These are phyloP conservation scores for Fusarium nematophilum DNA, from an alignment of 2,329 filamentous ascomycete genomes.

Conservation along the genomic window DNA sequence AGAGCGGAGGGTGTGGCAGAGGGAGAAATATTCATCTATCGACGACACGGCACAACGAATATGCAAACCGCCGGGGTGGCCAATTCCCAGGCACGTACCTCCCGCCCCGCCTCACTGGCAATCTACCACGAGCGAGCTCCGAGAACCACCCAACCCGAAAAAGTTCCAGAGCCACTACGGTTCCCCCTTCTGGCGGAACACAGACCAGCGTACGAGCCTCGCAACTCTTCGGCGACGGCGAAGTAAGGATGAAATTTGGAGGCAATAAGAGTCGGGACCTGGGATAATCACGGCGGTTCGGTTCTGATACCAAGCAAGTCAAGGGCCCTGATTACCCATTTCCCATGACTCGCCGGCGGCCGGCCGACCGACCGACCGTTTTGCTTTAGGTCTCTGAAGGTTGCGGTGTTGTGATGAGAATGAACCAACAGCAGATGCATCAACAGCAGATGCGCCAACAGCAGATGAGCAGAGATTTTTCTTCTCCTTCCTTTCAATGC, in stretches of 20 bases:
- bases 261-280: neutral
- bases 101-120: neutral
- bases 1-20: constrained; percentile 30
- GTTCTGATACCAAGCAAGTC: constrained; percentile 8
- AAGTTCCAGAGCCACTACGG: constrained; percentile 8
- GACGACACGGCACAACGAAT: neutral
- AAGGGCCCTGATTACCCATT: too few species aligned
- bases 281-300: constrained; percentile 6
- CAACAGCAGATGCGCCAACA: too few species aligned
- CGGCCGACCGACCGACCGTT: constrained; percentile 11
- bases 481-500: neutral
- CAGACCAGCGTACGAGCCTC: constrained; percentile 43
- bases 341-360: constrained; percentile 23
- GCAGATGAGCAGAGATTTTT: too few species aligned
- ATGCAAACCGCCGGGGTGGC: constrained; percentile 24
- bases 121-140: constrained; percentile 28
- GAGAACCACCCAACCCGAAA: constrained; percentile 1
- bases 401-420: constrained; percentile 1
- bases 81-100: neutral
- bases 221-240: constrained; percentile 39
- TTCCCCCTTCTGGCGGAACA: constrained; percentile 35
- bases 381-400: neutral
- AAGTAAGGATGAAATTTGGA: constrained; percentile 32
- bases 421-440: neutral
- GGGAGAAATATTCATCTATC: constrained; percentile 31